Base-by-base conservation (phyloP, 2,329 filamentous ascomycete genomes). In the Rutstroemia sp. region DNA sequence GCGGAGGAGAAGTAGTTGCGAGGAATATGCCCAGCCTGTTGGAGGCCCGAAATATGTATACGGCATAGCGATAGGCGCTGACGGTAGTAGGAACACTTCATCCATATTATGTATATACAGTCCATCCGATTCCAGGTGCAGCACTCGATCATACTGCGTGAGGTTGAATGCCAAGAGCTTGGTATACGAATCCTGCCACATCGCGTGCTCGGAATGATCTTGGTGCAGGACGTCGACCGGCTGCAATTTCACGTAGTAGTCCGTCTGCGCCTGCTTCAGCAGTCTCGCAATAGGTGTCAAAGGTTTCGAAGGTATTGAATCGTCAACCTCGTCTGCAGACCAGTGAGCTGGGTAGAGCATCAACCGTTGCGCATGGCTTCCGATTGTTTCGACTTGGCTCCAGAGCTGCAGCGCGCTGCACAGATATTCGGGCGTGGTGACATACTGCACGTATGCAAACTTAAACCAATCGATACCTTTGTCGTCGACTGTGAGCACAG, bases 161-260 rank as follows among this genome's bases (percentile, higher is more conserved):
- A 68, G 63, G 34, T 67, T 67, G 59, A 67, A 68, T 9, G 65
- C 62, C 25, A 68, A 55, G 5, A 68, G 58, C 46, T 66, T 68
- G 34, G 62, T 64, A 53, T 61, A 65, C 3, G 61, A 62, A 51
- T 61, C 62, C 18, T 61, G 53, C 66, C 66, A 67, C 27, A 49
- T 64, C n/a, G 48, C 38, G 54, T 61, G 38, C 6, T 51, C 39
- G 1, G 58, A 54, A 16, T 54, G 37, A 50, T 64, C 61, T 14
- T 58, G 49, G 30, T 62, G 54, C 7, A 68, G 49, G 7, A 59
- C 60, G 2, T 63, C 60, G 18, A 67, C 53, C 6, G 66, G 65
- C 41, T 62, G 59, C 16, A 67, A 57, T 5, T 58, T 62, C 9
- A 64, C 65, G 23, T 50, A 63, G 44, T 67, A 68, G 42, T 59